A percentile compares a stretch with the other conserved stretches of the same genome.
Conservation (phyloP, 2,329 filamentous ascomycete species). For the Colletotrichum tropicale region DNA sequence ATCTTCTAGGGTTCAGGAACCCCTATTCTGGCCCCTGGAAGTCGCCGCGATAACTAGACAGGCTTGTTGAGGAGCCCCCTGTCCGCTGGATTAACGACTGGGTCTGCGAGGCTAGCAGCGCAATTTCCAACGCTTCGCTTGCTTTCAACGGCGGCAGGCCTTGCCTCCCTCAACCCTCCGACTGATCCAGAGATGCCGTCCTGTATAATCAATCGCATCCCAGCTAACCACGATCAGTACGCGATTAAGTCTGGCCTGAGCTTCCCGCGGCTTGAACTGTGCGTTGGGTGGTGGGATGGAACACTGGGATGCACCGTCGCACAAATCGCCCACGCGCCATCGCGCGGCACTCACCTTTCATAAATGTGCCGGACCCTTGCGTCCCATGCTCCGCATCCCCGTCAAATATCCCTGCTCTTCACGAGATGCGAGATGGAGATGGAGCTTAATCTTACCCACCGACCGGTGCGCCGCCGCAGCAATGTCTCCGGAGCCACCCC, state of each 20-base stretch:
- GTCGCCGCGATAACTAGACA: background rate
- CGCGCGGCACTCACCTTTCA: conserved; percentile 3
- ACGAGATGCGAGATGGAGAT: conserved; percentile 19
- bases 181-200: background rate
- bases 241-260: conserved; percentile 6
- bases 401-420: conserved; percentile 8
- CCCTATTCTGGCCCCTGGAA: conserved; percentile 11
- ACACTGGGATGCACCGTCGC: conserved; percentile 2
- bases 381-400: conserved; percentile 11
- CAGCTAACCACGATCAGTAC: background rate
- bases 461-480: conserved; percentile 16
- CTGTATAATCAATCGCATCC: background rate
- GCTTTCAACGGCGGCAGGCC: background rate
- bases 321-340: conserved; percentile 11
- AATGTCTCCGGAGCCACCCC: conserved; percentile 14
- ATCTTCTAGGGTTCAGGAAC: conserved; percentile 5
- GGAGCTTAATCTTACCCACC: conserved; percentile 22
- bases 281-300: background rate
- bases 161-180: background rate
- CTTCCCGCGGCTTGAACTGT: conserved; percentile 6
- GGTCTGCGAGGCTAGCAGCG: background rate
- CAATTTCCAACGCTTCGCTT: conserved; percentile 5
- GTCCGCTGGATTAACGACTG: background rate
- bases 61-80: background rate
- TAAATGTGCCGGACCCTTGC: conserved; percentile 9